phyloP scores from a whole-genome alignment of 345 rosid genomes.

The Heritiera fomes region DNA sequence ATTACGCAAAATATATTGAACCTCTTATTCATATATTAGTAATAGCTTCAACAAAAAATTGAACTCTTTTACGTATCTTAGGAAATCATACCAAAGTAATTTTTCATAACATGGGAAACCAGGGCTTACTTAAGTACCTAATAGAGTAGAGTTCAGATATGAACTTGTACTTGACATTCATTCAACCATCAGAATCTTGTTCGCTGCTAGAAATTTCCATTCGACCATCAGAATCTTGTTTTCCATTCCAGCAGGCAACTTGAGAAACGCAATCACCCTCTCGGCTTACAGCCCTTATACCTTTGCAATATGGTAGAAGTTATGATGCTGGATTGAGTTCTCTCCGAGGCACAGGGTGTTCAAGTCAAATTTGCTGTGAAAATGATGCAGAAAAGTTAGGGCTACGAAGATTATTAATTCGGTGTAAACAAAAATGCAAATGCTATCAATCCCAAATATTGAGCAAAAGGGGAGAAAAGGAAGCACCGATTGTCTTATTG shows the following conservation, averaged over 20 bases:
- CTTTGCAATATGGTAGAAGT: background rate
- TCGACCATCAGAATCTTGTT: background rate
- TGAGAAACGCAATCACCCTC: background rate
- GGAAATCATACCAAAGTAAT: background rate
- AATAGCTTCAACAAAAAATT: background rate
- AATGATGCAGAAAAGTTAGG: background rate
- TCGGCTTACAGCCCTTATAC: background rate
- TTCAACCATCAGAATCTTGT: background rate
- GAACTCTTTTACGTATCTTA: background rate
- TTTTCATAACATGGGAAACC: background rate
- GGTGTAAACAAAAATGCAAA: background rate
- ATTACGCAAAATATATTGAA: background rate
- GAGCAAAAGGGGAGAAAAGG: background rate
- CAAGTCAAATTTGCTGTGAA: slow-evolving; percentile 12
- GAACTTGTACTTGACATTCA: background rate
- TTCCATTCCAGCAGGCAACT: background rate
- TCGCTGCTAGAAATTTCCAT: background rate
- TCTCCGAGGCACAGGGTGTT: background rate
- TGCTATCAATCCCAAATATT: background rate
- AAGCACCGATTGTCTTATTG: slow-evolving; percentile 74
- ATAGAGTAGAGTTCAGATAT: background rate
- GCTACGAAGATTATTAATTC: background rate
- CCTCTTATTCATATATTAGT: background rate
- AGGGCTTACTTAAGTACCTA: background rate
- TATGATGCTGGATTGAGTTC: background rate